Percentiles rank a stretch among this genome's conserved stretches.
phyloP scores from a whole-genome alignment of 2,329 filamentous ascomycete species.

The Teratosphaeria nubilosa region DNA sequence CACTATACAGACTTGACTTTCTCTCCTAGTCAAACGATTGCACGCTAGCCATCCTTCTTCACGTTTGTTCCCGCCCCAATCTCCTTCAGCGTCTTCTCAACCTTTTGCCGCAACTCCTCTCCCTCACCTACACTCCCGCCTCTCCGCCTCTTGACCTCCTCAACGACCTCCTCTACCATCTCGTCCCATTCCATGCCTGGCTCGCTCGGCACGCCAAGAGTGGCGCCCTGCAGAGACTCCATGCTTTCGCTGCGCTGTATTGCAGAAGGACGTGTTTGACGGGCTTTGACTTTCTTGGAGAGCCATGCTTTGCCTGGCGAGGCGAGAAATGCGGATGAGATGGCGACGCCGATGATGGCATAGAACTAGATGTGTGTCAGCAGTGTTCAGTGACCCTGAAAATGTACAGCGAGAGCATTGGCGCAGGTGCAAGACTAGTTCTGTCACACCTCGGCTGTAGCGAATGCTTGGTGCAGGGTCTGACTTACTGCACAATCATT shows the following conservation, averaged over 20 bases:
- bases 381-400: not conserved
- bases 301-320: conserved; percentile 58
- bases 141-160: conserved; percentile 56
- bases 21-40: not conserved
- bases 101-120: conserved; percentile 42
- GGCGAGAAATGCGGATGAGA: conserved; percentile 64
- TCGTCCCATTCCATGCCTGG: conserved; percentile 66
- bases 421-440: not conserved
- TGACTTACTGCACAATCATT: not conserved
- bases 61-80: not conserved
- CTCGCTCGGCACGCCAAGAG: conserved; percentile 71
- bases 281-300: conserved; percentile 28
- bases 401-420: not conserved
- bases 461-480: not conserved
- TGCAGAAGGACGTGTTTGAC: conserved; percentile 7
- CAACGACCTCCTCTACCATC: conserved; percentile 62
- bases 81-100: conserved; percentile 36
- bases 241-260: conserved; percentile 20
- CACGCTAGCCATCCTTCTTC: not conserved
- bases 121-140: conserved; percentile 36
- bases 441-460: not conserved
- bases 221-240: conserved; percentile 35
- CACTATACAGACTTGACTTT: not conserved
- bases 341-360: conserved; percentile 55
- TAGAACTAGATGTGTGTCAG: conserved; percentile 77